phyloP scores from a whole-genome alignment of 352 stramenopile species.

The Globisporangium radiosum region DNA sequence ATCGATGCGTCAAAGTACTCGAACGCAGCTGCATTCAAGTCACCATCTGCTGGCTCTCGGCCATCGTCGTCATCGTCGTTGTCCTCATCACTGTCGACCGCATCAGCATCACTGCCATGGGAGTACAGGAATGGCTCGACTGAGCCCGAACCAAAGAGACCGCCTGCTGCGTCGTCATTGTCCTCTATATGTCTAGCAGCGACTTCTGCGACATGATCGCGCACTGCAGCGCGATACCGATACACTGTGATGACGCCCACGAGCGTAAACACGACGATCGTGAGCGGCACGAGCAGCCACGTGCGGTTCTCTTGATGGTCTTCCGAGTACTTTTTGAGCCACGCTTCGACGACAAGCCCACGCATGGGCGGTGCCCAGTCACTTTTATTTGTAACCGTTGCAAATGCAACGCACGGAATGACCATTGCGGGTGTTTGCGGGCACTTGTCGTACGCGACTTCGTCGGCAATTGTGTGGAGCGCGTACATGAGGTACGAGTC shows the following conservation, averaged over 20 bases:
- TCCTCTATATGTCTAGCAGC: conserved; percentile 16
- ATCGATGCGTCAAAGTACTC: conserved; percentile 57
- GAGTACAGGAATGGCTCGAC: conserved; percentile 32
- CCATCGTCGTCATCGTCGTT: conserved; percentile 2
- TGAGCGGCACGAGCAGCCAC: conserved; percentile 54
- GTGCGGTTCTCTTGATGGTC: conserved; percentile 43
- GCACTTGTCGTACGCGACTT: conserved; percentile 46
- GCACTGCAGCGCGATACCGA: conserved; percentile 37
- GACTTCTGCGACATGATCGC: conserved; percentile 22
- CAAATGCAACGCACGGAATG: conserved; percentile 43
- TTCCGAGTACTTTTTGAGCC: conserved; percentile 47
- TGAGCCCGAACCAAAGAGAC: conserved; percentile 37
- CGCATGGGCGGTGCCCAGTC: conserved; percentile 32
- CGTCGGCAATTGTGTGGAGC: conserved; percentile 34
- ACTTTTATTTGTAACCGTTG: conserved; percentile 15
- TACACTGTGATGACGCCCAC: conserved; percentile 42
- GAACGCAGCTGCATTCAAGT: conserved; percentile 39
- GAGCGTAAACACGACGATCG: conserved; percentile 42
- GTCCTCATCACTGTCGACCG: neutral
- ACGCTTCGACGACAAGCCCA: conserved; percentile 31
- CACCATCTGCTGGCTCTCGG: conserved; percentile 21
- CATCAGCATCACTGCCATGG: neutral
- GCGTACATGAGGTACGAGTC: conserved; percentile 44
- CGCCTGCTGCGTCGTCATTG: conserved; percentile 22
- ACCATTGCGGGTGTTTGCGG: conserved; percentile 39